These are phyloP conservation scores for Eutrema japonicum DNA, from an alignment of 345 rosid species.

Conservation along the genomic window DNA sequence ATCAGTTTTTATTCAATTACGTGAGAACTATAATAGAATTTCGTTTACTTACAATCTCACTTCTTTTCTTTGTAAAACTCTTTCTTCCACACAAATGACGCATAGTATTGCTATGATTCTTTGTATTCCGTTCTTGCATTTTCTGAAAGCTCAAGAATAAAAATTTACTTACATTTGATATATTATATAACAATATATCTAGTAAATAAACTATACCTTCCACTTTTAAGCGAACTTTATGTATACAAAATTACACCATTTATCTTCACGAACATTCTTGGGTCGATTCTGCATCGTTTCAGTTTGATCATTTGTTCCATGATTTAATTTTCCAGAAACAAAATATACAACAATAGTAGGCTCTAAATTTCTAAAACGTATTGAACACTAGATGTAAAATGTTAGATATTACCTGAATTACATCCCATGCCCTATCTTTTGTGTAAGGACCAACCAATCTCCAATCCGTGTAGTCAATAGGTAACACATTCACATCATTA, in stretches of 20 bases:
- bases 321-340: too few species aligned
- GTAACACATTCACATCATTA: too few species aligned
- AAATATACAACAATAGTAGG: too few species aligned
- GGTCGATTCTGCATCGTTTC: neutral
- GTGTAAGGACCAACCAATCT: too few species aligned
- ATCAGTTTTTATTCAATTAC: too few species aligned
- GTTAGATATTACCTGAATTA: too few species aligned
- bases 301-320: neutral
- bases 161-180: neutral
- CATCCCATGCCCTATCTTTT: too few species aligned
- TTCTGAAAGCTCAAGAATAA: neutral
- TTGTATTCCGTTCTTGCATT: neutral
- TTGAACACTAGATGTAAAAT: too few species aligned
- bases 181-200: neutral
- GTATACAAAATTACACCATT: neutral
- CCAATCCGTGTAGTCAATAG: too few species aligned
- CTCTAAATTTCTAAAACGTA: too few species aligned
- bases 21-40: too few species aligned
- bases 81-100: slow-evolving; percentile 12
- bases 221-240: neutral
- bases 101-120: neutral
- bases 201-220: neutral
- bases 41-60: neutral
- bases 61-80: neutral
- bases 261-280: neutral